Evolutionary conservation across 2,329 filamentous ascomycete genomes (phyloP).

Genomic region (Hypoxylon sp.): DNA sequence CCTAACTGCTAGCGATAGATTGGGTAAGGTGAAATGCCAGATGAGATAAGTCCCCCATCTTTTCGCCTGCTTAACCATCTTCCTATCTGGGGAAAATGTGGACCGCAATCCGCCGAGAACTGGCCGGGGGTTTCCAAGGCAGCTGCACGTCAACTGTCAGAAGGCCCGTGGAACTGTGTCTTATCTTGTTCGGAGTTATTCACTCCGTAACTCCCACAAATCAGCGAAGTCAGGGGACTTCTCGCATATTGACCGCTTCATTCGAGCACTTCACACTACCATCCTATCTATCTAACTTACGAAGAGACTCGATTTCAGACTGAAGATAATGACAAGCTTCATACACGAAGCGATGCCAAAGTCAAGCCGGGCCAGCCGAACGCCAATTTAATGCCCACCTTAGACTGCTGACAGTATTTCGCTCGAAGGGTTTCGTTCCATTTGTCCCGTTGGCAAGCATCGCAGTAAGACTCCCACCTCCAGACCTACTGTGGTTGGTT

Average conservation of each 20-base stretch:
- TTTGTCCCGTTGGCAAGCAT: slow-evolving; percentile 14
- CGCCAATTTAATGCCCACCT: background rate
- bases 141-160: too few relatives aligned
- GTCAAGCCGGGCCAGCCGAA: background rate
- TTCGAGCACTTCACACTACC: background rate
- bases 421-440: slow-evolving; percentile 14
- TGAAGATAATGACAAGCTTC: slow-evolving; percentile 4
- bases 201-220: slow-evolving; percentile 8
- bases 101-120: background rate
- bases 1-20: slow-evolving; percentile 5
- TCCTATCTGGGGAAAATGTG: slow-evolving; percentile 23
- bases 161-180: too few relatives aligned
- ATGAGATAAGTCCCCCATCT: slow-evolving; percentile 2
- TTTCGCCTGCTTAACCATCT: slow-evolving; percentile 12
- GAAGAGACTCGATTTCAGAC: background rate
- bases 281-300: background rate
- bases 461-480: slow-evolving; percentile 9
- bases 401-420: slow-evolving; percentile 9
- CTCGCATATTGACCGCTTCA: too few relatives aligned
- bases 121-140: background rate
- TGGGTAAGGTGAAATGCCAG: slow-evolving; percentile 1
- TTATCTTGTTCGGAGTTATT: slow-evolving; percentile 21
- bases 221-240: too few relatives aligned
- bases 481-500: background rate
- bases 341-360: background rate